phyloP scores from a whole-genome alignment of 2,329 filamentous ascomycete genomes.

The Aureobasidium sp. region DNA sequence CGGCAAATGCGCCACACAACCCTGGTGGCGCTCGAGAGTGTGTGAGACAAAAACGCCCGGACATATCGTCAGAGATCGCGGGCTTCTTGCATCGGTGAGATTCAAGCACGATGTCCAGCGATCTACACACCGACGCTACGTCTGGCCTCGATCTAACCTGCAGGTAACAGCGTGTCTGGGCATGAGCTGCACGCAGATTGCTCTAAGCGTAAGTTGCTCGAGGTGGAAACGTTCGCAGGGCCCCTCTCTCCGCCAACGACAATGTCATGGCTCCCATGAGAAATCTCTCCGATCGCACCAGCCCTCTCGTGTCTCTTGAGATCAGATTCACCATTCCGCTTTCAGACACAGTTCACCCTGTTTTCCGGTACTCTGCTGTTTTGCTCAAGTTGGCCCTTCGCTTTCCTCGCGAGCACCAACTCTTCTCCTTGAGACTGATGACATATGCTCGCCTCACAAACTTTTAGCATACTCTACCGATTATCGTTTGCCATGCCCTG shows the following conservation, averaged over 20 bases:
- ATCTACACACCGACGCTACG: neutral
- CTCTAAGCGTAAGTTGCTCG: neutral
- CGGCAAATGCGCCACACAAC: neutral
- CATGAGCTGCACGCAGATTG: neutral
- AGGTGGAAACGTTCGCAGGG: neutral
- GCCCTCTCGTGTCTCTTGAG: constrained; percentile 3
- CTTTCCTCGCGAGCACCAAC: neutral
- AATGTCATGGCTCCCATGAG: neutral
- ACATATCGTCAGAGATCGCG: constrained; percentile 6
- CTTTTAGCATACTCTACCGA: neutral
- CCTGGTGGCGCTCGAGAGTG: neutral
- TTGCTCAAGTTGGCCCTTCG: neutral
- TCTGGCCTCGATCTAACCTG: neutral
- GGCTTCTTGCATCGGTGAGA: constrained; percentile 1
- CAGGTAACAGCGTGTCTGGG: neutral
- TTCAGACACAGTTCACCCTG: constrained; percentile 1
- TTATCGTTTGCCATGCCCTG: constrained; percentile 1
- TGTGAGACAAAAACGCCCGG: neutral
- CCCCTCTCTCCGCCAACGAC: neutral
- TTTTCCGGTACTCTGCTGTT: constrained; percentile 8
- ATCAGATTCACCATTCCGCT: constrained; percentile 7
- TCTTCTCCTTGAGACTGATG: neutral
- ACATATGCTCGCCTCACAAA: constrained; percentile 1
- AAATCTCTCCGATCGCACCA: constrained; percentile 11
- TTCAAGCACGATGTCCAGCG: neutral